A percentile compares a stretch with the other conserved stretches of the same genome.
These are phyloP conservation scores for Polymyxa betae DNA, from an alignment of 208 protist genomes.

Conservation along the genomic window DNA sequence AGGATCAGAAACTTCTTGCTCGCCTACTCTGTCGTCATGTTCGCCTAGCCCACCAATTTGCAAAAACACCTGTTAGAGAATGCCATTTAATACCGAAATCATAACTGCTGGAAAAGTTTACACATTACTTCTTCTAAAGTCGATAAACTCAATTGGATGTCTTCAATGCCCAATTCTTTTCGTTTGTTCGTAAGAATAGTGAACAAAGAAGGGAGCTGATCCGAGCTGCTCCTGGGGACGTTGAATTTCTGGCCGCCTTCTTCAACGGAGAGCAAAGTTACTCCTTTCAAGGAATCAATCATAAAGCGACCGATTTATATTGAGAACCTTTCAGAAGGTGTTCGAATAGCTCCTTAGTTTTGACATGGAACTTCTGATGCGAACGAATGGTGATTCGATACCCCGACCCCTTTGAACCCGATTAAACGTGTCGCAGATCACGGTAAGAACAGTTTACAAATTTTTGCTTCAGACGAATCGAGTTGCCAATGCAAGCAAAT, in stretches of 20 bases:
- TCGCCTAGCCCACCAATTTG: not conserved
- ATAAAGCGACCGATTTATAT: not conserved
- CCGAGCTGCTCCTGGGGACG: not conserved
- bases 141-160: not conserved
- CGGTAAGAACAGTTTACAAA: not conserved
- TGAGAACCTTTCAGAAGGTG: not conserved
- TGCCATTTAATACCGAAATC: not conserved
- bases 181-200: not conserved
- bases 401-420: not conserved
- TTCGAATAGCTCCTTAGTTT: not conserved
- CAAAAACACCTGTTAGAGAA: not conserved
- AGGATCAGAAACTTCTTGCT: not conserved
- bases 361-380: not conserved
- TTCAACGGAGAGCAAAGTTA: not conserved
- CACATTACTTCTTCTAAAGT: not conserved
- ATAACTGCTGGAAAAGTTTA: not conserved
- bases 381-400: not conserved
- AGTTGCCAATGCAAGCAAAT: not conserved
- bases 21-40: not conserved
- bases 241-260: not conserved
- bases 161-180: not conserved
- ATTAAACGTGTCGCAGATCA: not conserved
- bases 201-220: not conserved
- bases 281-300: not conserved
- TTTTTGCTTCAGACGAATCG: not conserved